These are phyloP conservation scores for Durio zibethinus DNA, from an alignment of 345 rosid genomes.

Conservation along the genomic window DNA sequence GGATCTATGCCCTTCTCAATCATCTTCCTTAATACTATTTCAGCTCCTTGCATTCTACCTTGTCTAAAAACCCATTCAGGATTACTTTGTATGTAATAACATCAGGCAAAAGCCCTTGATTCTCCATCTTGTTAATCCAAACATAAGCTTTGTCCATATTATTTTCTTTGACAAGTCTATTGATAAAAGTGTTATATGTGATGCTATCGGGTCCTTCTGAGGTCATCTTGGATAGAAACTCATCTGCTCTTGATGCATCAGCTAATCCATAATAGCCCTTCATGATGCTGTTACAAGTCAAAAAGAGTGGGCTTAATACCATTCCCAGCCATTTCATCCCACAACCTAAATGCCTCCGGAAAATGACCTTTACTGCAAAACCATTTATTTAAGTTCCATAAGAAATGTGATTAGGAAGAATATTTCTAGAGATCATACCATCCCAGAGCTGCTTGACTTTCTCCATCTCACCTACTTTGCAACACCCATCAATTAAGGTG, in stretches of 20 bases:
- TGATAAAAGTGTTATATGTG: constrained; percentile 62
- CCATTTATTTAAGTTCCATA: constrained; percentile 61
- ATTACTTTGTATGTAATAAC: constrained; percentile 56
- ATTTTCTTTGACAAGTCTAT: constrained; percentile 62
- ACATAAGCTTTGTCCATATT: constrained; percentile 59
- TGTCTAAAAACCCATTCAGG: constrained; percentile 61
- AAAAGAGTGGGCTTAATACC: constrained; percentile 50
- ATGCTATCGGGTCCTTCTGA: constrained; percentile 63
- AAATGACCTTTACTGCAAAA: constrained; percentile 52
- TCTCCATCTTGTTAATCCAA: constrained; percentile 63
- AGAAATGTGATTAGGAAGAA: constrained; percentile 54
- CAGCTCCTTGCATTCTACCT: constrained; percentile 77
- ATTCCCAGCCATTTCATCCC: constrained; percentile 68
- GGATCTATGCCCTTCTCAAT: constrained; percentile 58
- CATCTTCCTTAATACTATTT: constrained; percentile 58
- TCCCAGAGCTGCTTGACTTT: constrained; percentile 58
- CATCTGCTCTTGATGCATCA: constrained; percentile 51
- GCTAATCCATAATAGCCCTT: constrained; percentile 73
- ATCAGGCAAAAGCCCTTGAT: constrained; percentile 49
- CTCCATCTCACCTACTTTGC: constrained; percentile 62
- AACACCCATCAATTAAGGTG: constrained; percentile 70
- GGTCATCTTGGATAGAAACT: constrained; percentile 56
- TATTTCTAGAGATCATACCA: constrained; percentile 47
- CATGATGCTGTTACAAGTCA: constrained; percentile 59
- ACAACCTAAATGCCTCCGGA: constrained; percentile 54